A percentile compares a stretch with the other conserved stretches of the same genome.
Conservation (phyloP, 495 filamentous ascomycete genomes). For the Eremomyces bilateralis region DNA sequence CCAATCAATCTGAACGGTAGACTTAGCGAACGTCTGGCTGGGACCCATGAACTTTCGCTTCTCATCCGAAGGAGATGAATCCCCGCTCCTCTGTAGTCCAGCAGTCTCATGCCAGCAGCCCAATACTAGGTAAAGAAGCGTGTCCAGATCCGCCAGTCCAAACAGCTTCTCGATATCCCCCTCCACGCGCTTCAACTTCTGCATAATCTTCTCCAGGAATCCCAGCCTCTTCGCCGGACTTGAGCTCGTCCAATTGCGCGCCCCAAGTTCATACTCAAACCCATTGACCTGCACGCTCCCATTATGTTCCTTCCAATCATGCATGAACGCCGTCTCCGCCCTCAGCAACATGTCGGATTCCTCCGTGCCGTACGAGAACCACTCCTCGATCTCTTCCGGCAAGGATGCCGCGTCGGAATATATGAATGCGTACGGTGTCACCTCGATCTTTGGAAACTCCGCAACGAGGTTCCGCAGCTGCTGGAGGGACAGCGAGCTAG, state of each 20-base stretch:
- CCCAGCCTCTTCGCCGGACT: slow-evolving; percentile 13
- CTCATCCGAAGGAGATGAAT: neutral
- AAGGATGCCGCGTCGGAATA: slow-evolving; percentile 68
- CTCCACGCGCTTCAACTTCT: slow-evolving; percentile 1
- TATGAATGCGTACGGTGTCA: slow-evolving; percentile 78
- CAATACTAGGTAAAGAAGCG: slow-evolving; percentile 53
- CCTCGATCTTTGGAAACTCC: slow-evolving; percentile 56
- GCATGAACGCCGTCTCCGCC: slow-evolving; percentile 50
- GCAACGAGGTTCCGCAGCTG: slow-evolving; percentile 64
- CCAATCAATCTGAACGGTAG: slow-evolving; percentile 15
- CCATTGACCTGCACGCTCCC: slow-evolving; percentile 14
- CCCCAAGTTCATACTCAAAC: slow-evolving; percentile 13
- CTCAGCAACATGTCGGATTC: slow-evolving; percentile 43
- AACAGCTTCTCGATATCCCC: slow-evolving; percentile 7
- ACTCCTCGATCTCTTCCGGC: slow-evolving; percentile 81
- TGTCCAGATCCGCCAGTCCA: slow-evolving; percentile 32
- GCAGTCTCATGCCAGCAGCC: slow-evolving; percentile 62
- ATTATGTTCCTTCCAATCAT: slow-evolving; percentile 33
- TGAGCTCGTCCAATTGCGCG: slow-evolving; percentile 30
- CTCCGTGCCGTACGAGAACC: slow-evolving; percentile 78
- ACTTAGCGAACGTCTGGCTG: slow-evolving; percentile 6
- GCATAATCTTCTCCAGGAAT: slow-evolving; percentile 12
- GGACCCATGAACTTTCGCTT: neutral
- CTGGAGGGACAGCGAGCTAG: slow-evolving; percentile 66
- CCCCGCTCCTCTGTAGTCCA: slow-evolving; percentile 13